phyloP scores from a whole-genome alignment of 306 rosid genomes.

The Gynostemma pentaphyllum region DNA sequence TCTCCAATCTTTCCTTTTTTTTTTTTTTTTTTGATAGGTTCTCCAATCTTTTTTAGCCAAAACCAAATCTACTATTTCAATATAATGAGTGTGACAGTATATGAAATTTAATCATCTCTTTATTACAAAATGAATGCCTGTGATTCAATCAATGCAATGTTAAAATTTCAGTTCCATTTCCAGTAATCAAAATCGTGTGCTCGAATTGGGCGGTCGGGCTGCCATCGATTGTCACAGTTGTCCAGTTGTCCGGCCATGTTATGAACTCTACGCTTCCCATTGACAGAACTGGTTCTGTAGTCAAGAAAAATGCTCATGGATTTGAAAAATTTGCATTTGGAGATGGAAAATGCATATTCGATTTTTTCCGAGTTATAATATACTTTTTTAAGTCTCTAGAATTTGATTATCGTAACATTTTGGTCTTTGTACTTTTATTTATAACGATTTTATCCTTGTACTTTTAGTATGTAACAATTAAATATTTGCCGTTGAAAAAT shows the following conservation, averaged over 20 bases:
- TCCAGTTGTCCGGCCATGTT: conserved; percentile 92
- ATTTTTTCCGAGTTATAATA: too few species aligned
- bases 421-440: too few species aligned
- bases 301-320: conserved; percentile 18
- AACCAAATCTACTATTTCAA: neutral
- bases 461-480: too few species aligned
- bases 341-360: too few species aligned
- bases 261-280: conserved; percentile 57
- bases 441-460: too few species aligned
- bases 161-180: conserved; percentile 70
- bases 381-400: too few species aligned
- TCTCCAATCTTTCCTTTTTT: too few species aligned
- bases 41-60: too few species aligned
- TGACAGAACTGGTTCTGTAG: conserved; percentile 81
- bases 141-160: conserved; percentile 34
- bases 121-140: neutral
- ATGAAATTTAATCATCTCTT: neutral
- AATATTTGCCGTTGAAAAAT: too few species aligned
- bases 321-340: too few species aligned
- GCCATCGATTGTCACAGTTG: conserved; percentile 58
- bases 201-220: conserved; percentile 79
- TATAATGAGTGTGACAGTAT: neutral
- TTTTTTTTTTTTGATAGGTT: too few species aligned
- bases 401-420: too few species aligned
- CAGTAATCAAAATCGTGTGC: conserved; percentile 77